These are phyloP conservation scores for Leucosporidium scottii DNA, from an alignment of 768 basidiomycete genomes.

Conservation along the genomic window DNA sequence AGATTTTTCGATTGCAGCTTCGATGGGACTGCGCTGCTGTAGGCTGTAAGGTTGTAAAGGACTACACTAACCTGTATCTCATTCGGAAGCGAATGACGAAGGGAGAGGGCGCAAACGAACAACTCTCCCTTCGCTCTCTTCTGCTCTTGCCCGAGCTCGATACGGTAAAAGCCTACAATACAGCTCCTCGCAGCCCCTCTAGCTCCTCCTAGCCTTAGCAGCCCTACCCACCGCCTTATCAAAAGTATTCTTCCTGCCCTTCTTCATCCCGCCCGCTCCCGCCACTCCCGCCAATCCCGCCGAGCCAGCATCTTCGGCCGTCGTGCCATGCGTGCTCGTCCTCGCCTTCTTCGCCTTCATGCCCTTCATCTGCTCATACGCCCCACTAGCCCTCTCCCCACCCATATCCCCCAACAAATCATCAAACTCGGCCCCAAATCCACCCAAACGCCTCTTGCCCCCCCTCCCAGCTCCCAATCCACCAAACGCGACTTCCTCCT, in stretches of 20 bases:
- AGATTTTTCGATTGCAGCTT: too few species aligned
- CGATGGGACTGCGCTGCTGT: too few species aligned
- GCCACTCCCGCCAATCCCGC: conserved; percentile 23
- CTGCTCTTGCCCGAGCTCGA: too few species aligned
- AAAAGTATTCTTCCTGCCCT: conserved; percentile 34
- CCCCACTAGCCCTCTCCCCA: conserved; percentile 52
- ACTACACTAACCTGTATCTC: too few species aligned
- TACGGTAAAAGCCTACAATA: too few species aligned
- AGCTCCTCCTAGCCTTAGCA: conserved; percentile 1
- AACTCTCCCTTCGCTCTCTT: too few species aligned
- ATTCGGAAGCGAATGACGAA: too few species aligned
- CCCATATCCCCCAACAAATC: conserved; percentile 53
- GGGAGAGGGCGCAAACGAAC: too few species aligned
- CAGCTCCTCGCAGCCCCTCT: too few species aligned
- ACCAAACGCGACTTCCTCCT: conserved; percentile 80
- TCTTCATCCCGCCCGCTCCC: conserved; percentile 17
- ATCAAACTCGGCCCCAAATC: conserved; percentile 74
- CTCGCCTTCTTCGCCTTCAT: conserved; percentile 33
- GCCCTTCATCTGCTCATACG: conserved; percentile 71
- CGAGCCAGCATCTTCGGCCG: conserved; percentile 21
- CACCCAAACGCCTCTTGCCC: conserved; percentile 42
- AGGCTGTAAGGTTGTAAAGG: too few species aligned
- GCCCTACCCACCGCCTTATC: conserved; percentile 36
- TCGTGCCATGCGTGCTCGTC: not conserved
- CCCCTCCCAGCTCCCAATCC: conserved; percentile 47